A percentile compares a stretch with the other conserved stretches of the same genome.
These are phyloP conservation scores for Cutaneotrichosporon dermatis DNA, from an alignment of 1,284 basidiomycete genomes.

Conservation along the genomic window DNA sequence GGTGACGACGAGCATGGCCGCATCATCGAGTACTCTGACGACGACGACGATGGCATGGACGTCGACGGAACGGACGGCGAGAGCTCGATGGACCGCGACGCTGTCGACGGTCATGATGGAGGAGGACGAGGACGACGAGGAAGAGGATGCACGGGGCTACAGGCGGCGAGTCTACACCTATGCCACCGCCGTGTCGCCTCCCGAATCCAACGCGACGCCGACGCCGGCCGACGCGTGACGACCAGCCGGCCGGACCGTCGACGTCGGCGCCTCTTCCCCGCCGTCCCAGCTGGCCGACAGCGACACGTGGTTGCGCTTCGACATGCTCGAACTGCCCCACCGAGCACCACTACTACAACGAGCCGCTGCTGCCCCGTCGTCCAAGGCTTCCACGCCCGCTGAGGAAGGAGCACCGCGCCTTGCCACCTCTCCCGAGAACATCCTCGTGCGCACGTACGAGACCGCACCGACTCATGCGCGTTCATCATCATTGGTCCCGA, in stretches of 20 bases:
- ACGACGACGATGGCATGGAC: not conserved
- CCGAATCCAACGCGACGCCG: no score
- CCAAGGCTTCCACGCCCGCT: constrained; percentile 67
- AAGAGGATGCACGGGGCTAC: not conserved
- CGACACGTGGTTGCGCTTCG: constrained; percentile 66
- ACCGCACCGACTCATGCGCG: constrained; percentile 80
- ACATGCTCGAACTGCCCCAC: constrained; percentile 68
- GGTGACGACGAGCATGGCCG: no score
- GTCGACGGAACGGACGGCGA: constrained; percentile 15
- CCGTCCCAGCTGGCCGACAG: constrained; percentile 15
- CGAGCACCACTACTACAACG: constrained; percentile 70
- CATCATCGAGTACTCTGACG: no score
- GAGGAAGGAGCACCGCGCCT: constrained; percentile 79
- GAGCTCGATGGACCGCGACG: constrained; percentile 20
- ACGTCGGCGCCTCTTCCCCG: not conserved
- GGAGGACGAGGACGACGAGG: not conserved
- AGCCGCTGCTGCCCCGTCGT: constrained; percentile 57
- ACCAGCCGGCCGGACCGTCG: no score
- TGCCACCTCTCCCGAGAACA: constrained; percentile 60
- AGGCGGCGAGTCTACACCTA: not conserved
- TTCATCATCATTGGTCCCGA: constrained; percentile 86
- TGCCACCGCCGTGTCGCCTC: not conserved
- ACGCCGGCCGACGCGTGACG: no score
- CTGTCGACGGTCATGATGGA: constrained; percentile 10
- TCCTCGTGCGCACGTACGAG: constrained; percentile 57